These are phyloP conservation scores for Vigna trinervia DNA, from an alignment of 306 rosid genomes.

Conservation along the genomic window DNA sequence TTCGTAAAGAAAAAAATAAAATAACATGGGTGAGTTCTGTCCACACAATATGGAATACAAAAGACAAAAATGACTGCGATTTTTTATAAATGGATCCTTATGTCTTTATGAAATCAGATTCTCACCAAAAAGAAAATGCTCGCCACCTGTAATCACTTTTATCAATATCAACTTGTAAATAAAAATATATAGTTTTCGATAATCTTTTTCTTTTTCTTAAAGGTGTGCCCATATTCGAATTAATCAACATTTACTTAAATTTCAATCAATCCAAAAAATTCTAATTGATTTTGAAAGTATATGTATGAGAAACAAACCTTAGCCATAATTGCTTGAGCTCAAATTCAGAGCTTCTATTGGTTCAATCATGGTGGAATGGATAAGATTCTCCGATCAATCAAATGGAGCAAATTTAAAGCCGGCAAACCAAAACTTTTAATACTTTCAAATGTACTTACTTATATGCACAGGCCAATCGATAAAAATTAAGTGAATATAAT, in stretches of 20 bases:
- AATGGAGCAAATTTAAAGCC: neutral
- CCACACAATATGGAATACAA: neutral
- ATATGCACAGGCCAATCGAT: neutral
- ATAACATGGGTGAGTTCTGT: neutral
- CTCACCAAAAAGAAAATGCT: slow-evolving; percentile 4
- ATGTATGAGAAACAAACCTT: too few relatives aligned
- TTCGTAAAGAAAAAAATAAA: neutral
- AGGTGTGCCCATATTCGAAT: too few relatives aligned
- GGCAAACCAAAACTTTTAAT: neutral
- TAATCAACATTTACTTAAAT: too few relatives aligned
- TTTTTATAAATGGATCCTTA: neutral
- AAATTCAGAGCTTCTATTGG: too few relatives aligned
- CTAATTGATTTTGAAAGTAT: too few relatives aligned
- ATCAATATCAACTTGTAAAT: neutral
- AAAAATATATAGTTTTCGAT: neutral
- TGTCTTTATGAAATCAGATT: neutral
- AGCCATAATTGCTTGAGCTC: too few relatives aligned
- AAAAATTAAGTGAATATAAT: too few relatives aligned
- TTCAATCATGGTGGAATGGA: neutral
- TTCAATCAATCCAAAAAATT: too few relatives aligned
- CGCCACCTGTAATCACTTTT: neutral
- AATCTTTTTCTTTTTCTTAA: too few relatives aligned
- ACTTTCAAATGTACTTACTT: neutral
- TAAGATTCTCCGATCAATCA: neutral
- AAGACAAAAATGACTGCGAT: neutral